Base-by-base conservation (phyloP, 352 stramenopile genomes). In the Globisporangium yorkense region DNA sequence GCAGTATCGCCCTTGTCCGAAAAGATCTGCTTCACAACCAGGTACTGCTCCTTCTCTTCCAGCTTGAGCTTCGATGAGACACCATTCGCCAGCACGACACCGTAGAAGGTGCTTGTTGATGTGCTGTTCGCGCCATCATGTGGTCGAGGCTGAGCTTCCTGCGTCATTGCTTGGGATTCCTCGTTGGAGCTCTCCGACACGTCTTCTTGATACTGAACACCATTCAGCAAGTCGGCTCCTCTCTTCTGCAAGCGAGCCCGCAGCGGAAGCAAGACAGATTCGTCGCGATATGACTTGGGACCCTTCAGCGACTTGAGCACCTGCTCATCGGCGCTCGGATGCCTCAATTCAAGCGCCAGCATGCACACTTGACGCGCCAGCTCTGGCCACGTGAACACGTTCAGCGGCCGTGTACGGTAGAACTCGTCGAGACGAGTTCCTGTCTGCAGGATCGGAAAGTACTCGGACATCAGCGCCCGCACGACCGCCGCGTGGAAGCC, bases 371-470 rank as follows among this genome's bases (percentile, higher is more conserved):
- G 65, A 18, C 82, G 80, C 50, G 75, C 80, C 39, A 92, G 56
- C 71, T 94, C 84, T n/a, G 82, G 80, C 84, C 84, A 94, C 15
- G 70, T 92, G 60, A 92, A 75, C 12, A 68, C 54, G 47, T 92
- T 94, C 54, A 94, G 71, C 10, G 84, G 84, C 18, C 84, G 71
- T 2, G 80, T 88, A 27, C 76, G 72, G 56, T 86, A 72, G 43
- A 92, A 90, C 33, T 92, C 82, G 21, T 89, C 78, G 37, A 89
- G 48, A 1, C 65, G 83, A 20, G 74, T 88, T 9, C 80, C 82
- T 65, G 84, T 80, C 67, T 89, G 80, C 35, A 92, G 62, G 21
- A 84, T 45, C 2, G 80, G 80, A 24, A 89, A 89, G 65, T 87
- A 88, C 43, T 92, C 82, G 2, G 57, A 54, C 29, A 89, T 50